A percentile compares a stretch with the other conserved stretches of the same genome.
phyloP scores from a whole-genome alignment of 306 rosid species.

The Cicer cuneatum region DNA sequence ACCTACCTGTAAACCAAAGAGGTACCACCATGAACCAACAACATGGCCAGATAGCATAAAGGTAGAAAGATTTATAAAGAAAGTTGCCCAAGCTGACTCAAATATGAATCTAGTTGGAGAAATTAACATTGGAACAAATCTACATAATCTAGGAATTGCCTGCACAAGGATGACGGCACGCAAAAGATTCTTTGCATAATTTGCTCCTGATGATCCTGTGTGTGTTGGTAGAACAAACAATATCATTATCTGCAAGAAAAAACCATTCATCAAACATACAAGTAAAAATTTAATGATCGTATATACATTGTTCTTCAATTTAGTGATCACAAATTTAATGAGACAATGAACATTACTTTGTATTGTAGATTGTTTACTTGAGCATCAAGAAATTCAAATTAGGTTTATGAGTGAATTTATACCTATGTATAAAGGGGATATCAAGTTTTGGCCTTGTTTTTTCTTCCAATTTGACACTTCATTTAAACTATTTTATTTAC shows the following conservation, averaged over 20 bases:
- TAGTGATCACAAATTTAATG: too few species aligned
- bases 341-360: not conserved
- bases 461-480: too few species aligned
- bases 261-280: too few species aligned
- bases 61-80: conserved; percentile 75
- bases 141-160: conserved; percentile 72
- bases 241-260: conserved; percentile 62
- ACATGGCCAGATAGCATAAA: conserved; percentile 75
- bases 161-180: conserved; percentile 65
- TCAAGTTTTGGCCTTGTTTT: too few species aligned
- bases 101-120: conserved; percentile 73
- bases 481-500: too few species aligned
- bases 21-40: conserved; percentile 90
- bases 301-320: too few species aligned
- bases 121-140: conserved; percentile 72
- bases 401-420: too few species aligned
- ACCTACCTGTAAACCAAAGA: conserved; percentile 82
- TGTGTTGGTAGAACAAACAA: conserved; percentile 53
- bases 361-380: not conserved
- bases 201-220: conserved; percentile 72
- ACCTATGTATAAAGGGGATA: too few species aligned
- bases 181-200: conserved; percentile 67
- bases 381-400: conserved; percentile 4
- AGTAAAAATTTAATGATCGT: not conserved
- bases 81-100: conserved; percentile 85